A percentile compares a stretch with the other conserved stretches of the same genome.
Conservation (phyloP, 2,329 filamentous ascomycete genomes). For the Trichophyton mentagrophytes region DNA sequence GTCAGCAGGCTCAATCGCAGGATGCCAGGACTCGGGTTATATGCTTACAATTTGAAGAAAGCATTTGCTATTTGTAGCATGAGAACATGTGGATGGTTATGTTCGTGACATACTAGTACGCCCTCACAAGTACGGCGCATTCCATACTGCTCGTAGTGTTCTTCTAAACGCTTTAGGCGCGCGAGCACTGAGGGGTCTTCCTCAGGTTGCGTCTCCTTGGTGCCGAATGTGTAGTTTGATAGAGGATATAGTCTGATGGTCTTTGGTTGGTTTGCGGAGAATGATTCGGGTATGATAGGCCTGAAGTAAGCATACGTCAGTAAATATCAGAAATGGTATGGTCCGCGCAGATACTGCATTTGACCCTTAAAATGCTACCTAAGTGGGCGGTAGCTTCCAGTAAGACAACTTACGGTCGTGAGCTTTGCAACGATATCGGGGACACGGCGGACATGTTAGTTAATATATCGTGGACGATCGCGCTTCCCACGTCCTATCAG, state of each 20-base stretch:
- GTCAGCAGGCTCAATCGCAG: background rate
- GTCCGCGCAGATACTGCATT: background rate
- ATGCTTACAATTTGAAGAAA: slow-evolving; percentile 77
- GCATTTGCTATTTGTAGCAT: slow-evolving; percentile 99
- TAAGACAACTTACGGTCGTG: slow-evolving; percentile 45
- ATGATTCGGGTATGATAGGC: slow-evolving; percentile 65
- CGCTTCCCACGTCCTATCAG: background rate
- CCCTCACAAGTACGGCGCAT: slow-evolving; percentile 97
- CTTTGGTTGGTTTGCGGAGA: slow-evolving; percentile 77
- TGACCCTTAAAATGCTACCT: background rate
- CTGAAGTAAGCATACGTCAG: slow-evolving; percentile 23
- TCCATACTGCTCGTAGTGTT: slow-evolving; percentile 81
- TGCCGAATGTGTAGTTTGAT: slow-evolving; percentile 97
- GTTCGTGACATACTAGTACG: slow-evolving; percentile 93
- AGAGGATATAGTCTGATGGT: slow-evolving; percentile 88
- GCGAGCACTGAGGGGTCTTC: slow-evolving; percentile 93
- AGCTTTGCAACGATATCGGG: slow-evolving; percentile 61
- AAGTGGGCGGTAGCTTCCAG: background rate
- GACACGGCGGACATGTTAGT: slow-evolving; percentile 72
- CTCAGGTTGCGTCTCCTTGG: slow-evolving; percentile 95
- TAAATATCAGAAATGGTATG: background rate
- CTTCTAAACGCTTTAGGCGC: slow-evolving; percentile 83
- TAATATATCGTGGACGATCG: background rate
- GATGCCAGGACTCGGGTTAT: no score
- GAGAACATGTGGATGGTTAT: slow-evolving; percentile 95